Percentiles rank a stretch among this genome's conserved stretches.
Conservation (phyloP, 805 yeast species). For the Ogataea corticis region DNA sequence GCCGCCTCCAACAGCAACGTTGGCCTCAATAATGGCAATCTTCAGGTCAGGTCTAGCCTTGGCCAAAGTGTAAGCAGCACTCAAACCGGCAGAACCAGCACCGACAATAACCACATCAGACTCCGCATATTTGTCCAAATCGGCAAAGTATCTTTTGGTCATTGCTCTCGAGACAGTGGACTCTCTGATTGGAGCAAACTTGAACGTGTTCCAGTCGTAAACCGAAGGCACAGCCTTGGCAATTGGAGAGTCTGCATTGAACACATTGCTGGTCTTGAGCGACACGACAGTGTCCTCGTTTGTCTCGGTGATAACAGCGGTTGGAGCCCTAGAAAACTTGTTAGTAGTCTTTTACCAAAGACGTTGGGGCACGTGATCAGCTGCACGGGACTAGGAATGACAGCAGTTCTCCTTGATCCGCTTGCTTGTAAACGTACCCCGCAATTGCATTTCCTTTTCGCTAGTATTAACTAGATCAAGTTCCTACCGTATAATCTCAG, state of each 20-base stretch:
- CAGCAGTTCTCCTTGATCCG: neutral
- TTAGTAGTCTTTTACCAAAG: conserved; percentile 6
- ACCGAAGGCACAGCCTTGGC: conserved; percentile 32
- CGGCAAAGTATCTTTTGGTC: conserved; percentile 73
- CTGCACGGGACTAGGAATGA: neutral
- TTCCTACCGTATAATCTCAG: conserved; percentile 45
- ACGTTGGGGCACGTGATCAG: too few species aligned
- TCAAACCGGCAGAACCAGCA: conserved; percentile 75
- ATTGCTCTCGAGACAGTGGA: conserved; percentile 79
- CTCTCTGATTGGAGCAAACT: conserved; percentile 73
- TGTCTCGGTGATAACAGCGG: conserved; percentile 18
- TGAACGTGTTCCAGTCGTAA: conserved; percentile 64
- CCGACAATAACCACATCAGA: conserved; percentile 75
- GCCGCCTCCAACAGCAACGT: conserved; percentile 81
- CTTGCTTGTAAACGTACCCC: too few species aligned
- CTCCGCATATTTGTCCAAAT: conserved; percentile 72
- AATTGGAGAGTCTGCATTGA: conserved; percentile 28
- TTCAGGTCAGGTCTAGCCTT: conserved; percentile 74
- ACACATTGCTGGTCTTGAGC: conserved; percentile 25
- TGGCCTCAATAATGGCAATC: conserved; percentile 71
- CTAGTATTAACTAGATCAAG: conserved; percentile 47
- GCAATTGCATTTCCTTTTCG: conserved; percentile 35
- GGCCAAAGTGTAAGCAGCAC: conserved; percentile 74
- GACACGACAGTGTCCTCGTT: conserved; percentile 16
- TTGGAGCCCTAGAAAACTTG: conserved; percentile 26